Evolutionary conservation across 305 asterid genomes (phyloP).

Genomic region (Lippia alba): DNA sequence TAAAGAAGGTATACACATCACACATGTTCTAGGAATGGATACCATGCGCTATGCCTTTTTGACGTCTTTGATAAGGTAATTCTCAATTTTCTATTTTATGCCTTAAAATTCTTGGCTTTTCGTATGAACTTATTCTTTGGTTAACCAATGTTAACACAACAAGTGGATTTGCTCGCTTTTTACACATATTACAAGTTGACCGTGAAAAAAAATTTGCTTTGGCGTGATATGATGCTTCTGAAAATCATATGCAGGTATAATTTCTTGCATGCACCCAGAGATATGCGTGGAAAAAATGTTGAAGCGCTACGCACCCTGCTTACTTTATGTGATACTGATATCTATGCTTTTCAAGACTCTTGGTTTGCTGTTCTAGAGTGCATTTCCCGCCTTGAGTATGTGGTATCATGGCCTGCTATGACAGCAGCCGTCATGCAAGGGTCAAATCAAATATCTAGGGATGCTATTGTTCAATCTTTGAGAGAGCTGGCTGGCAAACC

Average conservation of each 20-base stretch:
- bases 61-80: constrained; percentile 92
- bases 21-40: constrained; percentile 97
- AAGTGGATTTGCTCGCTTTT: constrained; percentile 19
- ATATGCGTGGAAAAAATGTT: constrained; percentile 95
- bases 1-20: constrained; percentile 92
- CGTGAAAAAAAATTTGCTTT: constrained; percentile 20
- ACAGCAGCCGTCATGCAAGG: constrained; percentile 97
- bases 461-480: constrained; percentile 86
- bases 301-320: constrained; percentile 95
- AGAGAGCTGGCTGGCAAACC: constrained; percentile 98
- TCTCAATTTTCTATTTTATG: constrained; percentile 25
- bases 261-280: constrained; percentile 97
- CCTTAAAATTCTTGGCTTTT: constrained; percentile 1
- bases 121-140: constrained; percentile 27
- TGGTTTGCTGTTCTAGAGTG: constrained; percentile 97
- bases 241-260: constrained; percentile 71
- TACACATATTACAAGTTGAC: constrained; percentile 6
- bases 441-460: constrained; percentile 96
- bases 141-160: constrained; percentile 22
- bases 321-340: constrained; percentile 85
- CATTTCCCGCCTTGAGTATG: constrained; percentile 96
- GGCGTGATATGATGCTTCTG: constrained; percentile 38
- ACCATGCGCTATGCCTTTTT: constrained; percentile 98
- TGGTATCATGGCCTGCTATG: constrained; percentile 91
- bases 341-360: constrained; percentile 94